Evolutionary conservation across 768 basidiomycete species (phyloP).

Genomic region (Phlebiopsis flavidoalba): DNA sequence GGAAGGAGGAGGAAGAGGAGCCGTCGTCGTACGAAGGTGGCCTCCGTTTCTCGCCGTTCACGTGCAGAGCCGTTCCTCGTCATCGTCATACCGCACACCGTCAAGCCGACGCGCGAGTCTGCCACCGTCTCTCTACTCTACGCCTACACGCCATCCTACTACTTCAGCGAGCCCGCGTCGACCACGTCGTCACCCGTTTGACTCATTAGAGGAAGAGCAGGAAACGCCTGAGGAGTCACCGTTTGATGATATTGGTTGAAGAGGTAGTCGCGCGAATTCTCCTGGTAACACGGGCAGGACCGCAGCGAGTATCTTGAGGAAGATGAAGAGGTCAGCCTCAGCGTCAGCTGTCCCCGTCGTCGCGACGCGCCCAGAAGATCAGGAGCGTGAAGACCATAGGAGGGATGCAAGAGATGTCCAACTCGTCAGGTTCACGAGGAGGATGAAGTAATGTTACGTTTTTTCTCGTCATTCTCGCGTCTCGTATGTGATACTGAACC

Average conservation of each 20-base stretch:
- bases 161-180: slow-evolving; percentile 14
- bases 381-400: slow-evolving; percentile 4
- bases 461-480: neutral
- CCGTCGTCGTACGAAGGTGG: slow-evolving; percentile 6
- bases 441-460: slow-evolving; percentile 20
- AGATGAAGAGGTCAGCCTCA: slow-evolving; percentile 8
- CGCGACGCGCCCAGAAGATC: neutral
- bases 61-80: slow-evolving; percentile 2
- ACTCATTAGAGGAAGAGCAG: slow-evolving; percentile 19
- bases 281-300: slow-evolving; percentile 10
- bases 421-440: slow-evolving; percentile 7
- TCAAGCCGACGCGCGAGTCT: slow-evolving; percentile 12
- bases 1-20: slow-evolving; percentile 22
- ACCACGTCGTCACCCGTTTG: slow-evolving; percentile 18
- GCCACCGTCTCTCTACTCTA: slow-evolving; percentile 11
- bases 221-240: slow-evolving; percentile 17
- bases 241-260: slow-evolving; percentile 13
- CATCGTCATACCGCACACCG: neutral
- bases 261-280: slow-evolving; percentile 7
- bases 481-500: neutral
- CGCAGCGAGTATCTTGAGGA: neutral
- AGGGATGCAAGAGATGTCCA: slow-evolving; percentile 3
- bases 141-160: slow-evolving; percentile 16
- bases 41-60: slow-evolving; percentile 4
- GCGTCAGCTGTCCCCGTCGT: neutral